Evolutionary conservation across 176 grass and related monocot species (phyloP), one percentile per base, ranked within the genome.

Genomic region (Musa acuminata): DNA sequence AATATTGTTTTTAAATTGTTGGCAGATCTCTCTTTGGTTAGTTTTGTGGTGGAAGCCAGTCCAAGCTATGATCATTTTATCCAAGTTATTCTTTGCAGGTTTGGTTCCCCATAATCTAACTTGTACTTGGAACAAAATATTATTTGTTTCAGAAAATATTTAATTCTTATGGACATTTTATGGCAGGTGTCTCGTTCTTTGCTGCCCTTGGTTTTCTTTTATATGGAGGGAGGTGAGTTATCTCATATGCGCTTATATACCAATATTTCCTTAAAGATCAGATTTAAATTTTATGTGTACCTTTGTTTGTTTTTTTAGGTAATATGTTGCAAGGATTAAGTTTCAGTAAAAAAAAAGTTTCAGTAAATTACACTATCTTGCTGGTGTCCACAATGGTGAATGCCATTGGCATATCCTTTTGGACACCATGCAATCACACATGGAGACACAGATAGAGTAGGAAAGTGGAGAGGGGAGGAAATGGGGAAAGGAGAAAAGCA

Each of bases 41-140:
- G 48, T 71, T 43, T 2, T 71, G 69, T 71, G 69, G 69, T 71
- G 69, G 69, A 71, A 52, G 17, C 69, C 69, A 51, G 51, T 71
- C 17, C 43, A 71, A 21, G 16, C 19, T n/a, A 71, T 71, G 35
- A 51, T 52, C 9, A 71, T 71, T n/a, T 13, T 51, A 50, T 52
- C 69, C 69, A 50, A 71, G 49, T 51, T 71, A 51, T 71, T 71
- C 13, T 71, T 71, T 71, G 69, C 69, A 71, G 69, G 69, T 71
- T 71, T 20, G 48, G 13, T 71, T 51, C 7, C 24, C 51, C 5
- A 11, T 51, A 23, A 13, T 51, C 8, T 8, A 19, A 19, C 5
- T 9, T 71, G 4, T 52, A 71, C 19, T 12, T 51, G 49, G 21
- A 71, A 8, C 51, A 13, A 10, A 71, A 71, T 71, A 9, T 71